Percentiles rank a stretch among this genome's conserved stretches.
phyloP scores from a whole-genome alignment of 345 rosid genomes.

The Boechera divaricarpa region DNA sequence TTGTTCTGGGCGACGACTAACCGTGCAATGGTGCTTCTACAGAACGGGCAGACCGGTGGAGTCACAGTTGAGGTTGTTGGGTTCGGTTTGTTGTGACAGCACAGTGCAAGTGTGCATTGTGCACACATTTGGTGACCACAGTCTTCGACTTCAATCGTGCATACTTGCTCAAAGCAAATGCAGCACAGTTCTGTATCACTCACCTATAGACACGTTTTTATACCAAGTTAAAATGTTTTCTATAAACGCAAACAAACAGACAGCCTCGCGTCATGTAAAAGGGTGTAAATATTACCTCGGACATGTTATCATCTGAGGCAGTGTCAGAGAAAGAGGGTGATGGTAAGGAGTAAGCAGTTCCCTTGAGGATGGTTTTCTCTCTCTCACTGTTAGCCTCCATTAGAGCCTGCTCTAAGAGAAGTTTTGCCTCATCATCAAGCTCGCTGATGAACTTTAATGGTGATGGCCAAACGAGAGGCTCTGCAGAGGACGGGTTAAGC shows the following conservation, averaged over 20 bases:
- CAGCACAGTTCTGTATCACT: conserved; percentile 87
- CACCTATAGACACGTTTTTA: conserved; percentile 51
- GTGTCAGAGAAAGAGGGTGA: conserved; percentile 74
- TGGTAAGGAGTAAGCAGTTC: conserved; percentile 59
- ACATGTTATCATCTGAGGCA: conserved; percentile 70
- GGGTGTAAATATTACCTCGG: conserved; percentile 64
- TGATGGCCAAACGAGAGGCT: conserved; percentile 98
- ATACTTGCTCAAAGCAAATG: conserved; percentile 96
- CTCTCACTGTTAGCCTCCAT: conserved; percentile 90
- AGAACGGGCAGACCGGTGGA: conserved; percentile 96
- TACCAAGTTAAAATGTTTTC: no score
- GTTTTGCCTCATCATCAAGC: conserved; percentile 83
- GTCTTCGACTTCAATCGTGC: conserved; percentile 88
- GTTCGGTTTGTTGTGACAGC: conserved; percentile 98
- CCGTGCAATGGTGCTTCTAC: conserved; percentile 77
- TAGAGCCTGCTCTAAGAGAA: conserved; percentile 76
- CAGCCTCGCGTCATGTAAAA: neutral
- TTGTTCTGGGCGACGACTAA: conserved; percentile 70
- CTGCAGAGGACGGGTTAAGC: conserved; percentile 90
- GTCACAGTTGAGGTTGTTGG: conserved; percentile 67
- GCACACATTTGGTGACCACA: conserved; percentile 99
- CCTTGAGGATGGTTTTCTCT: conserved; percentile 83
- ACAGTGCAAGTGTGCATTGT: conserved; percentile 90
- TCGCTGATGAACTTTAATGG: conserved; percentile 97
- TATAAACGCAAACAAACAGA: neutral